Evolutionary conservation across 176 grass and related monocot species (phyloP), one percentile per base, ranked within the genome.

Genomic region (Oryza officinalis): DNA sequence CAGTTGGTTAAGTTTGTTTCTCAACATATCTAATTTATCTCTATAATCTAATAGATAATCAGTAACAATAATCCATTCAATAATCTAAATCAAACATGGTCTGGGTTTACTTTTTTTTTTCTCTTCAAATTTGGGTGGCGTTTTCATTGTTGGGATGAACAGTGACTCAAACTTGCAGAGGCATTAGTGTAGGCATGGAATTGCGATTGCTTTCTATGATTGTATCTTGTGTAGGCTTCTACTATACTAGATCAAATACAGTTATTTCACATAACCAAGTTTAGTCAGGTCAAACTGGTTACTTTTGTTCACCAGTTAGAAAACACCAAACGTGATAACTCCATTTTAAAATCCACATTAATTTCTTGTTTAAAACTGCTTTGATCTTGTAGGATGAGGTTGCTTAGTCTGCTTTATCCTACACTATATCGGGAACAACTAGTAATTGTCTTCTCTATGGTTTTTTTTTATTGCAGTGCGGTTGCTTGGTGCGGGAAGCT

Each of bases 401-500:
- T 69, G 27, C 57, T 15, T 71, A 67, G 49, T 80, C 61, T 69
- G 26, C 11, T 75, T 74, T 82, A 33, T 38, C 22, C 2, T 78
- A 60, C 10, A 23, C 18, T 82, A 57, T 35, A 26, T 25, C 75
- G 27, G 9, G 15, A 80, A 80, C 12, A 73, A 27, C 28, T 44
- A 63, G 35, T 67, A 67, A 76, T 17, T 32, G n/a, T 49, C 12
- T 66, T 66, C 0, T 65, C 1, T 76, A 31, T 27, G 27, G 2
- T 64, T 68, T 50, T 86, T 50, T 86, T 32, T 26, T 61, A 57
- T 44, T 88, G 47, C 89, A 99, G 96, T 72, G 91, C 91, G 0
- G 91, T 94, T 86, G 84, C 96, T 79, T 99, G 93, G 91, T 99
- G 91, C 54, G 96, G 91, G 59, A 92, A 92, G 72, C 84, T 99